Conservation (phyloP, 2,329 filamentous ascomycete species). For the Aspergillus ustus region DNA sequence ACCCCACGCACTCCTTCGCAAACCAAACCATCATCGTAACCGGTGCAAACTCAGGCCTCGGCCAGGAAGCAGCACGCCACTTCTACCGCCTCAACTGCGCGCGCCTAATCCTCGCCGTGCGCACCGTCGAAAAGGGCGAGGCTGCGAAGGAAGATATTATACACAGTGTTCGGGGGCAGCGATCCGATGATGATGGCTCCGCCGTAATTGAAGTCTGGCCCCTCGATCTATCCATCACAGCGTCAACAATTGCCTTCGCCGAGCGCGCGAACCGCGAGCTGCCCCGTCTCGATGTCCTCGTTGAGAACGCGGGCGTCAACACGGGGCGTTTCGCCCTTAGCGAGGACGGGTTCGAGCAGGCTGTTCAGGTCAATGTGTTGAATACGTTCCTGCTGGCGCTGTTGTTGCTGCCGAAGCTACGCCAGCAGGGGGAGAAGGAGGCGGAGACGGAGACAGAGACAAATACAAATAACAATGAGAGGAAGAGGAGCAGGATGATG, state of each 20-base stretch:
- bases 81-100: conserved; percentile 36
- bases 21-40: conserved; percentile 37
- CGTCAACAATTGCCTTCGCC: background rate
- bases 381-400: background rate
- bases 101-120: conserved; percentile 45
- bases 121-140: conserved; percentile 37
- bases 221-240: background rate
- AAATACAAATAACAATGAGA: too few species aligned
- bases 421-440: too few species aligned
- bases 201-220: conserved; percentile 4
- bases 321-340: background rate
- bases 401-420: background rate
- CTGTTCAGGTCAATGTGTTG: conserved; percentile 8
- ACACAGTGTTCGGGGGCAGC: background rate
- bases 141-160: conserved; percentile 37
- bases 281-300: background rate
- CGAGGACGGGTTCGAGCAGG: conserved; percentile 1
- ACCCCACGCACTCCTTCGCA: background rate
- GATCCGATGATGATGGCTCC: too few species aligned
- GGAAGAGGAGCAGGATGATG: too few species aligned
- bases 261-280: background rate
- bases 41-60: conserved; percentile 43
- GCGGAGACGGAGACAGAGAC: too few species aligned
- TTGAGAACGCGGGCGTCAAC: conserved; percentile 4
- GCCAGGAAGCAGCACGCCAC: conserved; percentile 44